Evolutionary conservation across 1,284 basidiomycete genomes (phyloP), one percentile per base, ranked within the genome.

Genomic region (Ustilago lituana): DNA sequence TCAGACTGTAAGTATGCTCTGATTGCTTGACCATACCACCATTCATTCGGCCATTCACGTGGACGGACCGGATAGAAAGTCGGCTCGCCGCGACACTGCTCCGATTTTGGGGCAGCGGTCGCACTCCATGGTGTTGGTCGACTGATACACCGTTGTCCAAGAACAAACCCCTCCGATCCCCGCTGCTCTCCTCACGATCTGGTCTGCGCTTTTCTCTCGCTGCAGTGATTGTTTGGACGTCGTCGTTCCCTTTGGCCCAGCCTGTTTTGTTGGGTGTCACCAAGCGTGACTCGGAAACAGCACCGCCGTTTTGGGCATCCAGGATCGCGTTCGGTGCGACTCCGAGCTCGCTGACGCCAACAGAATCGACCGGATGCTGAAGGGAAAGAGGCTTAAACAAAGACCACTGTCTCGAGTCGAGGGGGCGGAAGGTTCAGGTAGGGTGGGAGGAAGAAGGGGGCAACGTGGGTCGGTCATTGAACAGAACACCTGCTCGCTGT

Each of bases 101-200:
- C 27, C n/a, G n/a, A n/a, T n/a, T 29, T 29, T 23, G 2, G 4
- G 15, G 10, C 11, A 5, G 5, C 19, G 22, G 14, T 10, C 19
- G 17, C 19, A 8, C 8, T 3, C 17, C 19, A 39, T 5, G 45
- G 52, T 49, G 55, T 43, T 54, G 33, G 62, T 58, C 55, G 62
- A 65, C 55, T 65, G 62, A 65, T 65, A 65, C 62, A 59, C 62
- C 55, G 62, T 8, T 29, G 62, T 65, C 62, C 62, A 54, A 65
- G 55, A n/a, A n/a, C n/a, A n/a, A n/a, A n/a, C n/a, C n/a, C n/a
- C n/a, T n/a, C n/a, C n/a, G n/a, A n/a, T n/a, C n/a, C n/a, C n/a
- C n/a, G n/a, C n/a, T n/a, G n/a, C n/a, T n/a, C n/a, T n/a, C n/a
- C n/a, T n/a, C n/a, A n/a, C n/a, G n/a, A n/a, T n/a, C n/a, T n/a